These are phyloP conservation scores for Paspalum vaginatum DNA, from an alignment of 176 grass and related monocot genomes.

Conservation along the genomic window DNA sequence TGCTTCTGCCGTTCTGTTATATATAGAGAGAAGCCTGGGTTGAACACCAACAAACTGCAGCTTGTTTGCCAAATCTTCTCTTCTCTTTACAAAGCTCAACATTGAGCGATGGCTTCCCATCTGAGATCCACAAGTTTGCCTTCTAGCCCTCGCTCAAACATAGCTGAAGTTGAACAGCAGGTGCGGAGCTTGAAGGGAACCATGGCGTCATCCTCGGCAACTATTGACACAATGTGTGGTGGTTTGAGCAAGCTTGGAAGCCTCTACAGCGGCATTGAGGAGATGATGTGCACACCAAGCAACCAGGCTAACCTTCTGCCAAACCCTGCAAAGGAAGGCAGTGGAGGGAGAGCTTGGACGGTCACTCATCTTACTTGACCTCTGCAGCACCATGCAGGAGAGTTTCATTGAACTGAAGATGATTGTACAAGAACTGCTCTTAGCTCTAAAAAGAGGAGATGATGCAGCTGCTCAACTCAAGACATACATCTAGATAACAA, in stretches of 20 bases:
- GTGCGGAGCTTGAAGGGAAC: constrained; percentile 33
- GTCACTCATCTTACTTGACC: constrained; percentile 51
- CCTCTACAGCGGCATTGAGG: constrained; percentile 38
- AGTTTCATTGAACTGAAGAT: constrained; percentile 50
- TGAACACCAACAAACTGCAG: constrained; percentile 38
- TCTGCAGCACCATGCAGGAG: constrained; percentile 41
- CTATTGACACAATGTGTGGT: constrained; percentile 18
- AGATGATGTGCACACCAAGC: constrained; percentile 41
- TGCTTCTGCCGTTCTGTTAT: constrained; percentile 25
- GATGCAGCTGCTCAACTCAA: constrained; percentile 18
- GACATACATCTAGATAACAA: constrained; percentile 31
- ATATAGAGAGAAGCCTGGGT: constrained; percentile 18
- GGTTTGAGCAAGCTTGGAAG: constrained; percentile 39
- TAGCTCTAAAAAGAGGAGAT: constrained; percentile 43
- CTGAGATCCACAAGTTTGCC: constrained; percentile 54
- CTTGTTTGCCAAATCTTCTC: constrained; percentile 19
- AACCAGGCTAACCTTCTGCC: constrained; percentile 51
- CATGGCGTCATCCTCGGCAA: constrained; percentile 26
- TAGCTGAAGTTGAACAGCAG: constrained; percentile 31
- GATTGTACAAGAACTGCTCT: constrained; percentile 29
- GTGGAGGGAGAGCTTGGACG: constrained; percentile 53
- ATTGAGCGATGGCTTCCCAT: constrained; percentile 54
- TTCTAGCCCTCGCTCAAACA: constrained; percentile 41
- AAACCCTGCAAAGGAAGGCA: constrained; percentile 35
- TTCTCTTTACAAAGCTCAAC: constrained; percentile 11